Conservation (phyloP, 306 rosid genomes). For the Pachyrhizus erosus region DNA sequence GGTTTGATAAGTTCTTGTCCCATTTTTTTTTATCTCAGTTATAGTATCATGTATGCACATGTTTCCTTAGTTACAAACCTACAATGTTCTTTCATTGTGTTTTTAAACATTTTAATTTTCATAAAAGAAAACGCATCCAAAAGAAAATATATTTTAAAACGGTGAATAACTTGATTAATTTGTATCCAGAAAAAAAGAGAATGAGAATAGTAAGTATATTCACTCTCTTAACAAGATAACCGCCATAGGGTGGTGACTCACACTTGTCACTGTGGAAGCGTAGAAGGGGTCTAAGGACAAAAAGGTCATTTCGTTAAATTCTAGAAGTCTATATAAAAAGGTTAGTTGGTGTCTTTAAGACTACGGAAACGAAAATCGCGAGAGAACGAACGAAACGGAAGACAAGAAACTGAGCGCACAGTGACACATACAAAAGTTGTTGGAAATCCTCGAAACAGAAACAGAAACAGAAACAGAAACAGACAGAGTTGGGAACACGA, state of each 20-base stretch:
- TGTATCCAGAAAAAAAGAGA: background rate
- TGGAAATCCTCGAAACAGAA: constrained; percentile 5
- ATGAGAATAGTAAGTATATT: background rate
- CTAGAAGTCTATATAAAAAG: background rate
- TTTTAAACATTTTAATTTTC: background rate
- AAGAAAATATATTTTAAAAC: background rate
- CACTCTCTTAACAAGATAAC: constrained; percentile 15
- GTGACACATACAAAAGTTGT: background rate
- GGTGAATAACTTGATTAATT: background rate
- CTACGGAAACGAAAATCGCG: background rate
- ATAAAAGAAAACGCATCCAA: background rate
- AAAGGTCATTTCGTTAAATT: background rate
- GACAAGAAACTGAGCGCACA: background rate
- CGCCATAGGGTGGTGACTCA: background rate
- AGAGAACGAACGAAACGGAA: background rate
- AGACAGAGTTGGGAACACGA: background rate
- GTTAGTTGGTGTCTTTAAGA: background rate
- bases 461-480: background rate
- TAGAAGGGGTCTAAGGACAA: background rate
- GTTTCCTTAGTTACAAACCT: background rate
- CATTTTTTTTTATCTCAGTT: background rate
- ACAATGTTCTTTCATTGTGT: background rate
- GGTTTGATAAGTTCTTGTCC: background rate
- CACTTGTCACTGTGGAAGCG: background rate
- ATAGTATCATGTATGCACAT: background rate